phyloP scores from a whole-genome alignment of 768 basidiomycete genomes.

The Coprinellus micaceus region DNA sequence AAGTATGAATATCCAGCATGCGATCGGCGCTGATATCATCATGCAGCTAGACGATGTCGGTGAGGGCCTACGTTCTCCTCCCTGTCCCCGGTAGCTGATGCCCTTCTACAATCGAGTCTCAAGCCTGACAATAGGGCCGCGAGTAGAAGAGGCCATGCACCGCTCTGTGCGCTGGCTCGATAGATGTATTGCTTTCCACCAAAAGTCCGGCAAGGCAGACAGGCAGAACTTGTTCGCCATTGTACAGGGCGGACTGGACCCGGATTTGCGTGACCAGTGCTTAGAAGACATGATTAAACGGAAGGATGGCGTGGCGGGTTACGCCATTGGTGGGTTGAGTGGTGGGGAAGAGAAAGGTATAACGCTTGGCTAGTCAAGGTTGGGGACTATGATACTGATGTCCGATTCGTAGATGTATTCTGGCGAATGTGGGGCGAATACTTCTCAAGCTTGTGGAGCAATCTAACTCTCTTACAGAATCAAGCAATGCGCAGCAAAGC shows the following conservation, averaged over 20 bases:
- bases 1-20: conserved; percentile 86
- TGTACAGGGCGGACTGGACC: conserved; percentile 83
- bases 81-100: neutral
- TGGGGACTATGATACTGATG: neutral
- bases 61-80: conserved; percentile 31
- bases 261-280: conserved; percentile 67
- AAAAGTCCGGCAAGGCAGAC: conserved; percentile 57
- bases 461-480: conserved; percentile 43
- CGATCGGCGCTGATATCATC: conserved; percentile 89
- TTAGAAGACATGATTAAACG: conserved; percentile 79
- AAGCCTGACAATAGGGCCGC: conserved; percentile 73
- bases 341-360: conserved; percentile 90
- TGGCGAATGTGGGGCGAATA: conserved; percentile 66
- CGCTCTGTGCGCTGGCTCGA: conserved; percentile 89
- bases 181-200: conserved; percentile 76
- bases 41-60: conserved; percentile 95
- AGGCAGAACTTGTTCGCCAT: conserved; percentile 89
- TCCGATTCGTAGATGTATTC: conserved; percentile 57
- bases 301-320: conserved; percentile 76
- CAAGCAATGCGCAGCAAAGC: conserved; percentile 72
- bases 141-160: conserved; percentile 86
- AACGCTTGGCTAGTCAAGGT: conserved; percentile 3
- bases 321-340: conserved; percentile 86
- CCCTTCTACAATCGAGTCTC: conserved; percentile 58
- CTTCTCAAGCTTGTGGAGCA: too few relatives aligned